Conservation (phyloP, 1,139 yeast genomes). For the Hansenula anomala region DNA sequence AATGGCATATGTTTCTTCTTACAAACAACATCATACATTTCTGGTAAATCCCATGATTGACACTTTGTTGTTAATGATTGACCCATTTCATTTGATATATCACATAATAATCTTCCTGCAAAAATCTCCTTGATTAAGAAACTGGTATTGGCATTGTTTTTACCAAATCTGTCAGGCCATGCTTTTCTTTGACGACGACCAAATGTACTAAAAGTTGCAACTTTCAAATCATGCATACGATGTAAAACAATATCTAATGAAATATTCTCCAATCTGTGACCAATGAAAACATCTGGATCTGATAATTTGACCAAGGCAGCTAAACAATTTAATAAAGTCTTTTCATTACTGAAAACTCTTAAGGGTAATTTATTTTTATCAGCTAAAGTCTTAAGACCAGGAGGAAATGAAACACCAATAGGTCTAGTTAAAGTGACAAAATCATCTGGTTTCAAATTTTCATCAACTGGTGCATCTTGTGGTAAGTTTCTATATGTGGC, state of each 20-base stretch:
- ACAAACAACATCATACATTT: conserved; percentile 81
- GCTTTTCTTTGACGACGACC: conserved; percentile 74
- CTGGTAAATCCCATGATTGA: conserved; percentile 93
- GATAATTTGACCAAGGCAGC: conserved; percentile 63
- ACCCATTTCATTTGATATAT: conserved; percentile 92
- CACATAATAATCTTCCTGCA: conserved; percentile 87
- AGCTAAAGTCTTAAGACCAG: conserved; percentile 62
- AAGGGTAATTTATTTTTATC: conserved; percentile 43
- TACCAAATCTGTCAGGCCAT: conserved; percentile 75
- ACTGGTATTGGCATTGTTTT: conserved; percentile 39
- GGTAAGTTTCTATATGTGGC: conserved; percentile 64
- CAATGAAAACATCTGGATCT: conserved; percentile 90
- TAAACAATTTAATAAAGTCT: conserved; percentile 65
- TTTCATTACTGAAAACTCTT: conserved; percentile 66
- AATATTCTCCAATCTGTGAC: conserved; percentile 79
- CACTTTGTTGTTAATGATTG: conserved; percentile 88
- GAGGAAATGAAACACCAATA: conserved; percentile 59
- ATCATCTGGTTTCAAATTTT: conserved; percentile 49
- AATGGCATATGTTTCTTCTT: conserved; percentile 53
- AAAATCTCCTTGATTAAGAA: conserved; percentile 62
- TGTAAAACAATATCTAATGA: conserved; percentile 79
- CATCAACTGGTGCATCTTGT: conserved; percentile 68
- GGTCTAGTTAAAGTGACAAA: conserved; percentile 74
- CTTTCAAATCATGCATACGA: conserved; percentile 70
- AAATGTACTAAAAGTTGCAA: conserved; percentile 73